These are phyloP conservation scores for Cryptococcus sp. DNA, from an alignment of 1,284 basidiomycete genomes.

Conservation along the genomic window DNA sequence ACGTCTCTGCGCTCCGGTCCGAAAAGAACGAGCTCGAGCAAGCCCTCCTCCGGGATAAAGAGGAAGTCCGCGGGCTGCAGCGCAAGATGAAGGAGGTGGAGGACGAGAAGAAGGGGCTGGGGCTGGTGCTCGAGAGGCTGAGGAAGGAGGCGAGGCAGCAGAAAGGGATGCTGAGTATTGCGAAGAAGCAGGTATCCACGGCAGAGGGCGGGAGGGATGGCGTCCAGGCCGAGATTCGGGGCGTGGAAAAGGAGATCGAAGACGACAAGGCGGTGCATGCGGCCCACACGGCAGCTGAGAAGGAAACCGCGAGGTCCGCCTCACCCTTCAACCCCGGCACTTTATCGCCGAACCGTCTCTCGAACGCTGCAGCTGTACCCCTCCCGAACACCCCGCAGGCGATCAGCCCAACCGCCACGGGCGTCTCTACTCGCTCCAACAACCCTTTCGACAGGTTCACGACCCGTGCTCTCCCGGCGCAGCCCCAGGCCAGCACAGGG, in stretches of 20 bases:
- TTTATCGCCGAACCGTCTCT: slow-evolving; percentile 33
- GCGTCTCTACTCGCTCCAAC: slow-evolving; percentile 63
- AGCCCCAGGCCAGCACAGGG: slow-evolving; percentile 8
- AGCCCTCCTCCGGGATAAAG: slow-evolving; percentile 82
- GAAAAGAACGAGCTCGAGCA: slow-evolving; percentile 94
- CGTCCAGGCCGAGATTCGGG: slow-evolving; percentile 67
- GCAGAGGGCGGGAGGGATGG: slow-evolving; percentile 75
- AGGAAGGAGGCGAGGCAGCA: slow-evolving; percentile 95
- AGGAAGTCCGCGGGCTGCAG: slow-evolving; percentile 84
- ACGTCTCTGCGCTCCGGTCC: slow-evolving; percentile 79
- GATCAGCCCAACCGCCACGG: slow-evolving; percentile 50
- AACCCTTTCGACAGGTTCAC: slow-evolving; percentile 91
- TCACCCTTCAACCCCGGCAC: background rate
- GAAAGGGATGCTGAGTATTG: slow-evolving; percentile 89
- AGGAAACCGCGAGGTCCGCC: background rate
- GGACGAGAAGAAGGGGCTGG: slow-evolving; percentile 67
- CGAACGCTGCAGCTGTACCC: slow-evolving; percentile 63
- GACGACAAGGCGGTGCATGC: slow-evolving; percentile 55
- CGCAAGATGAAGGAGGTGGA: slow-evolving; percentile 79
- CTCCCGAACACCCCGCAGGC: slow-evolving; percentile 65
- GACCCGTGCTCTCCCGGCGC: slow-evolving; percentile 23
- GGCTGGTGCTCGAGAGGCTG: slow-evolving; percentile 75
- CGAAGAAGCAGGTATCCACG: slow-evolving; percentile 85
- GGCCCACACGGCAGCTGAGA: background rate
- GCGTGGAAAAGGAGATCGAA: slow-evolving; percentile 53